phyloP scores from a whole-genome alignment of 352 stramenopile genomes.

The Phytophthora lateralis region DNA sequence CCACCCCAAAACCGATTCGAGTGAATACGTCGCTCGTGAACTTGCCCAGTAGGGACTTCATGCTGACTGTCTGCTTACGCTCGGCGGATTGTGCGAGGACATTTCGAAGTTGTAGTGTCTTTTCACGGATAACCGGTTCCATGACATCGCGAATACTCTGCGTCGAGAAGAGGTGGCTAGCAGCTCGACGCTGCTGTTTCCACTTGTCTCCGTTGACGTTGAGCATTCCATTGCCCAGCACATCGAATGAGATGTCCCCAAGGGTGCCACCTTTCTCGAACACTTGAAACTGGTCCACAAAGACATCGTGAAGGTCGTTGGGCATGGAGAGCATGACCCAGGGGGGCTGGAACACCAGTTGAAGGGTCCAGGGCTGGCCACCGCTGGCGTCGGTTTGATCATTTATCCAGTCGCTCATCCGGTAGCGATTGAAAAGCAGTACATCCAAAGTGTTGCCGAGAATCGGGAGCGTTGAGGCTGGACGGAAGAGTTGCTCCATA shows the following conservation, averaged over 20 bases:
- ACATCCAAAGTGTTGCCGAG: slow-evolving; percentile 38
- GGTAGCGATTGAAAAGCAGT: slow-evolving; percentile 29
- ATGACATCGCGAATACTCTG: slow-evolving; percentile 28
- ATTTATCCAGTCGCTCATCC: slow-evolving; percentile 56
- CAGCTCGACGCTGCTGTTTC: slow-evolving; percentile 52
- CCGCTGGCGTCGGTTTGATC: slow-evolving; percentile 39
- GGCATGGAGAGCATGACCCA: slow-evolving; percentile 43
- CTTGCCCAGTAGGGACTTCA: slow-evolving; percentile 47
- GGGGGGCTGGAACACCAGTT: slow-evolving; percentile 31
- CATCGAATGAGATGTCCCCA: slow-evolving; percentile 28
- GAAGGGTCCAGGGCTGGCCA: slow-evolving; percentile 45
- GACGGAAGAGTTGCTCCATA: slow-evolving; percentile 32
- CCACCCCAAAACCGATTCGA: slow-evolving; percentile 67
- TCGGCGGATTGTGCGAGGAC: slow-evolving; percentile 19
- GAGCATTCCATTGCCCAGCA: slow-evolving; percentile 59
- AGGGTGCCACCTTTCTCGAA: slow-evolving; percentile 41
- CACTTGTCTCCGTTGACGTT: slow-evolving; percentile 41
- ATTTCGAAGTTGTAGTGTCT: slow-evolving; percentile 30
- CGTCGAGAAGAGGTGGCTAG: slow-evolving; percentile 75
- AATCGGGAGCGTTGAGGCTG: slow-evolving; percentile 31
- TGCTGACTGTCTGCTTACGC: slow-evolving; percentile 7
- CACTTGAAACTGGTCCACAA: slow-evolving; percentile 48
- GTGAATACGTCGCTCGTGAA: slow-evolving; percentile 76
- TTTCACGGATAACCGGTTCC: slow-evolving; percentile 32
- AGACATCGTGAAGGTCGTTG: slow-evolving; percentile 26